Evolutionary conservation across 164 flowering plant genomes (phyloP), one percentile per base, ranked within the genome.

Genomic region (Umbellularia californica): DNA sequence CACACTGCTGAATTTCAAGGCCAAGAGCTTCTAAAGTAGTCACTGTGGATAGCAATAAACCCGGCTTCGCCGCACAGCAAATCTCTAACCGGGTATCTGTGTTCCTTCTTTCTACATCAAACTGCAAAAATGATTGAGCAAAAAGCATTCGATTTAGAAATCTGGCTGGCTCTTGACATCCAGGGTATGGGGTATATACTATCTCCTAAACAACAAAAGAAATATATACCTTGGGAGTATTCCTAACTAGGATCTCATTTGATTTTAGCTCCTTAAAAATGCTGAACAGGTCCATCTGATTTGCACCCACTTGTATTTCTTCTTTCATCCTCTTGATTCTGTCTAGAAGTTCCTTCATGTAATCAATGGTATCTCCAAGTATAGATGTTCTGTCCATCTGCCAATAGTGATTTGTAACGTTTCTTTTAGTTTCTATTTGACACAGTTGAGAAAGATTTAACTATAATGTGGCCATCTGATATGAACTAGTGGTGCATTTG

Each of bases 321-420:
- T 86, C 85, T 65, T 90, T 92, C 82, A 92, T 75, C 25, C 35
- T 83, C 51, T 88, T 85, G 77, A 94, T 92, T 72, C 83, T 91
- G 64, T 89, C 90, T 13, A 90, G 79, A 2, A 94, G 88, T 83
- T 92, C 97, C 68, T 91, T 94, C 91, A 89, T 87, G 87, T 94
- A 94, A 68, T 91, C 94, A 70, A 94, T 94, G 3, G 97, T 89
- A 69, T 94, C 98, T 66, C 97, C 97, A 65, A 94, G 91, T 71
- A 94, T 94, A 5, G 98, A 88, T 64, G 98, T 94, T 74, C 97
- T 88, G 75, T 94, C 98, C 97, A 92, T 94, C 98, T 94, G 80
- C 50, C 20, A 22, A 50, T 60, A 1, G 28, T 50, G 24, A 33
- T 68, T 68, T 41, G 47, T 30, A n/a, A 55, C 20, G 19, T 55